phyloP scores from a whole-genome alignment of 148 eudicot genomes.

The Heliamphora exappendiculata region DNA sequence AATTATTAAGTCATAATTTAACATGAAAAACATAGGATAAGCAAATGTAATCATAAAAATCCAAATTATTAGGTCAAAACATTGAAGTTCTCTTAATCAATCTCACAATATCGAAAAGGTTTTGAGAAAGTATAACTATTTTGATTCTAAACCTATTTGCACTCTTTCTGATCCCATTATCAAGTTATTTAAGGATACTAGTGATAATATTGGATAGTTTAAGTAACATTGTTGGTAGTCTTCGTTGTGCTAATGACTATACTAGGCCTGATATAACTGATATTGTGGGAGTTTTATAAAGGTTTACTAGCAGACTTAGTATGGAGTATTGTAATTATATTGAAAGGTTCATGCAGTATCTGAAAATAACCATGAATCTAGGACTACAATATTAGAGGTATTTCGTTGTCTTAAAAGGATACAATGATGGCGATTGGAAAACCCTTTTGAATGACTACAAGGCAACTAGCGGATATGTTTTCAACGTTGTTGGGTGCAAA shows the following conservation, averaged over 20 bases:
- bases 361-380: background rate
- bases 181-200: no score
- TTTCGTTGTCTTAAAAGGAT: slow-evolving; percentile 1
- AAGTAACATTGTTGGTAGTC: background rate
- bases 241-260: background rate
- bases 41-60: no score
- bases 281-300: background rate
- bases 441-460: background rate
- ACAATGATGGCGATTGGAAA: background rate
- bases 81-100: no score
- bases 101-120: no score
- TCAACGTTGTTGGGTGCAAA: background rate
- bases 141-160: no score
- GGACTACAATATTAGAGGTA: slow-evolving; percentile 4
- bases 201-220: no score
- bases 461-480: background rate
- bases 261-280: slow-evolving; percentile 1
- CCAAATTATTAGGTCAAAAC: no score
- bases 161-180: no score
- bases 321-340: background rate
- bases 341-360: slow-evolving; percentile 1
- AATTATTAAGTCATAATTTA: no score
- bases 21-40: no score
- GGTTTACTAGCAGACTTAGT: no score
- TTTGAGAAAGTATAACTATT: no score